These are phyloP conservation scores for Hypoxylon lenormandii DNA, from an alignment of 495 filamentous ascomycete species.

Conservation along the genomic window DNA sequence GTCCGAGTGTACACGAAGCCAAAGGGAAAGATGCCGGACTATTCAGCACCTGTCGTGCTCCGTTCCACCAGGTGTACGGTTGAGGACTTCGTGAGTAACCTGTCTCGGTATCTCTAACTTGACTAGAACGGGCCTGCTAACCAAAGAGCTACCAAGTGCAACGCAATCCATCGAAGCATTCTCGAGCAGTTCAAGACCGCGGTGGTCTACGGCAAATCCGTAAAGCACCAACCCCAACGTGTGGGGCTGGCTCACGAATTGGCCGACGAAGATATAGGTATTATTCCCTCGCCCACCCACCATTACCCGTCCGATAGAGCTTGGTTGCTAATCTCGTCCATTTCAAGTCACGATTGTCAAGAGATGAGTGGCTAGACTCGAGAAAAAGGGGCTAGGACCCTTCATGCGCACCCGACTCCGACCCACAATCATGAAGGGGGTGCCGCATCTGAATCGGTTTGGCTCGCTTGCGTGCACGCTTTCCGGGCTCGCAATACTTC, in stretches of 20 bases:
- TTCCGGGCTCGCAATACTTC: constrained; percentile 28
- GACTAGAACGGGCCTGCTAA: constrained; percentile 42
- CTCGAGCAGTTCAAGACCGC: constrained; percentile 95
- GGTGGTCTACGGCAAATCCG: constrained; percentile 95
- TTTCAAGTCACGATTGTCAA: constrained; percentile 89
- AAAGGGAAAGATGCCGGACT: constrained; percentile 94
- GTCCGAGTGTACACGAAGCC: constrained; percentile 97
- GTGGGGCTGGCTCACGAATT: constrained; percentile 93
- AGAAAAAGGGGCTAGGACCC: constrained; percentile 36
- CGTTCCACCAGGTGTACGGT: constrained; percentile 83
- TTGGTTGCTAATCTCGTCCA: constrained; percentile 48
- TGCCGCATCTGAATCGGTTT: constrained; percentile 21
- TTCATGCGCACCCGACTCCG: constrained; percentile 34
- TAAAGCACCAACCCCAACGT: constrained; percentile 97
- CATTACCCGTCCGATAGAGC: constrained; percentile 11
- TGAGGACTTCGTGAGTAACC: constrained; percentile 89
- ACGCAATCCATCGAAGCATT: constrained; percentile 94
- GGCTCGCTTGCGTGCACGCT: constrained; percentile 28
- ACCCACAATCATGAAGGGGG: constrained; percentile 23
- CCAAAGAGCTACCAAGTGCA: constrained; percentile 73
- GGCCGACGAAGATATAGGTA: constrained; percentile 96
- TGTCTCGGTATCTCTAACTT: constrained; percentile 35
- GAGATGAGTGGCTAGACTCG: constrained; percentile 68
- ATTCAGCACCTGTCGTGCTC: constrained; percentile 89
- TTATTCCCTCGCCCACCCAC: constrained; percentile 31